Evolutionary conservation across 2,329 filamentous ascomycete species (phyloP).

Genomic region (Fusarium sp.): DNA sequence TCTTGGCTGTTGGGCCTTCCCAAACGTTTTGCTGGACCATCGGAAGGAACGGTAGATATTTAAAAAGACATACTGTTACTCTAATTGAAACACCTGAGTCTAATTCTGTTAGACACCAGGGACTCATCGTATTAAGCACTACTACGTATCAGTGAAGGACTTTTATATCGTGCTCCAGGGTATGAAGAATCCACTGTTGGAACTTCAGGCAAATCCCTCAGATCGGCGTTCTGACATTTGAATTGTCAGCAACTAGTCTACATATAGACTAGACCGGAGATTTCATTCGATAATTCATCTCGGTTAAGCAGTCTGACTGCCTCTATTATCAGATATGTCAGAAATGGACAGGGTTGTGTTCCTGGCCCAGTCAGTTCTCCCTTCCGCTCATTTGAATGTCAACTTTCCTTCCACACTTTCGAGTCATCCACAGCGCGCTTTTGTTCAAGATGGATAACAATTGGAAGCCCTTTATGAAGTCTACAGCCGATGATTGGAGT

Average conservation of each 20-base stretch:
- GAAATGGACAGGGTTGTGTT: neutral
- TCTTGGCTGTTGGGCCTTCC: neutral
- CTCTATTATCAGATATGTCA: constrained; percentile 1
- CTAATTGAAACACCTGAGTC: fast-evolving
- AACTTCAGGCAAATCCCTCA: neutral
- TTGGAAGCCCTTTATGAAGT: constrained; percentile 16
- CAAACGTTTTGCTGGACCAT: fast-evolving
- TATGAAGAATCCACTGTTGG: neutral
- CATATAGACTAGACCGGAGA: neutral
- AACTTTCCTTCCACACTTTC: neutral
- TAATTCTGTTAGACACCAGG: fast-evolving
- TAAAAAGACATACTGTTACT: fast-evolving
- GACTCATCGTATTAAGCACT: fast-evolving
- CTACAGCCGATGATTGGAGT: constrained; percentile 26
- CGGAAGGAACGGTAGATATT: neutral
- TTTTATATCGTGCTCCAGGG: neutral
- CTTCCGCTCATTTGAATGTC: neutral
- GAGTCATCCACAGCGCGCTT: no score
- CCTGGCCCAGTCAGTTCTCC: neutral
- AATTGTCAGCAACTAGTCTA: neutral
- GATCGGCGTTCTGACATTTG: neutral
- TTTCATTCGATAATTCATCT: neutral
- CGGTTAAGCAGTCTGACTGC: constrained; percentile 16
- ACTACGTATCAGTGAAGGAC: neutral
- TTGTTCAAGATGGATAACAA: neutral